Conservation (phyloP, 805 yeast species). For the Monosporozyma solicola region DNA sequence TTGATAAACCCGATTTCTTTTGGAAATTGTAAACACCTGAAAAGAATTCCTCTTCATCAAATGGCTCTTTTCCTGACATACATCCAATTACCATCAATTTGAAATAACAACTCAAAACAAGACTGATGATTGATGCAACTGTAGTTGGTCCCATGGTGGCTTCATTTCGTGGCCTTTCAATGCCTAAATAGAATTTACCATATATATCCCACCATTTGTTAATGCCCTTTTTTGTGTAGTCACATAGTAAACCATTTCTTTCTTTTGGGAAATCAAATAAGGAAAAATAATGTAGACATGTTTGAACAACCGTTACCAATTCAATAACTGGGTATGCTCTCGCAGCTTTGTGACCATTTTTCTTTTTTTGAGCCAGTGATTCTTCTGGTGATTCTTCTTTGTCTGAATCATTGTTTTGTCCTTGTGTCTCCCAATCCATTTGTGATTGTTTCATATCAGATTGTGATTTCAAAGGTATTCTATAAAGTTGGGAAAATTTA, state of each 20-base stretch:
- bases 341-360: not conserved
- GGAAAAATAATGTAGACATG: constrained; percentile 67
- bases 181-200: constrained; percentile 36
- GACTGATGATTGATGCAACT: constrained; percentile 72
- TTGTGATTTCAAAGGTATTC: constrained; percentile 33
- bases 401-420: not conserved
- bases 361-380: not conserved
- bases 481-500: constrained; percentile 70
- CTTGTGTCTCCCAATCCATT: not conserved
- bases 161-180: constrained; percentile 32
- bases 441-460: not conserved
- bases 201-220: constrained; percentile 72
- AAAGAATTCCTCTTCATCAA: constrained; percentile 63
- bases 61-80: constrained; percentile 71
- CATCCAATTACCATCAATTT: constrained; percentile 53
- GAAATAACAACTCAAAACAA: constrained; percentile 56
- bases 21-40: constrained; percentile 69
- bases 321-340: constrained; percentile 61
- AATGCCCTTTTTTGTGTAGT: constrained; percentile 64
- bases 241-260: constrained; percentile 82
- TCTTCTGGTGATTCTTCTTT: not conserved
- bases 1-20: constrained; percentile 45
- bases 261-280: constrained; percentile 50
- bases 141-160: constrained; percentile 57
- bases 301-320: constrained; percentile 65